phyloP scores from a whole-genome alignment of 129 eudicot genomes.

The Silybum marianum region DNA sequence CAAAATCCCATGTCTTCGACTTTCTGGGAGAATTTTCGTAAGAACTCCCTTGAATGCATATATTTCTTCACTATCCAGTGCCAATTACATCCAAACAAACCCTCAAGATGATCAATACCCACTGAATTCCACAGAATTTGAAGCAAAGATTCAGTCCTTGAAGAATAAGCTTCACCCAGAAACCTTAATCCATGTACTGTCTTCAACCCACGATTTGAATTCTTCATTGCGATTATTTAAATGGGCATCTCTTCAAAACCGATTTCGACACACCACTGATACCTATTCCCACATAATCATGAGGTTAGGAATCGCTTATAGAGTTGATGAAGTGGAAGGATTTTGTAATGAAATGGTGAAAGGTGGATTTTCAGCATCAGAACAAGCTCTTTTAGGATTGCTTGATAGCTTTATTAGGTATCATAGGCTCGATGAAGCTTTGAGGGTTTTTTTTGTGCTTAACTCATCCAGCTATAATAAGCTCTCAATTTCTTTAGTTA shows the following conservation, averaged over 20 bases:
- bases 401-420: conserved; percentile 48
- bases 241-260: conserved; percentile 74
- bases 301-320: conserved; percentile 69
- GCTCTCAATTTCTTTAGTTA: conserved; percentile 42
- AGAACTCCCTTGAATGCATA: conserved; percentile 32
- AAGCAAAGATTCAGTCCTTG: conserved; percentile 48
- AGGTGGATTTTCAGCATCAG: conserved; percentile 40
- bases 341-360: conserved; percentile 68
- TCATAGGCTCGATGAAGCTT: conserved; percentile 61
- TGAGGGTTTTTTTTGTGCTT: conserved; percentile 50
- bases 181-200: conserved; percentile 45
- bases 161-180: conserved; percentile 60
- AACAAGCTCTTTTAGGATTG: conserved; percentile 46
- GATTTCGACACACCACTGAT: conserved; percentile 53
- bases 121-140: conserved; percentile 35
- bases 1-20: conserved; percentile 43
- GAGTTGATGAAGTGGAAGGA: conserved; percentile 74
- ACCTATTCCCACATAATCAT: conserved; percentile 60
- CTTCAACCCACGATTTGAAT: conserved; percentile 60
- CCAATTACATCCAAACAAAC: conserved; percentile 35
- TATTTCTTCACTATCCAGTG: conserved; percentile 54
- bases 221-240: conserved; percentile 59
- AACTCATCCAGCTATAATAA: conserved; percentile 35
- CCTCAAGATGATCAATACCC: conserved; percentile 39
- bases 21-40: conserved; percentile 35